Percentiles rank a stretch among this genome's conserved stretches.
These are phyloP conservation scores for Acer yangbiense DNA, from an alignment of 345 rosid genomes.

Conservation along the genomic window DNA sequence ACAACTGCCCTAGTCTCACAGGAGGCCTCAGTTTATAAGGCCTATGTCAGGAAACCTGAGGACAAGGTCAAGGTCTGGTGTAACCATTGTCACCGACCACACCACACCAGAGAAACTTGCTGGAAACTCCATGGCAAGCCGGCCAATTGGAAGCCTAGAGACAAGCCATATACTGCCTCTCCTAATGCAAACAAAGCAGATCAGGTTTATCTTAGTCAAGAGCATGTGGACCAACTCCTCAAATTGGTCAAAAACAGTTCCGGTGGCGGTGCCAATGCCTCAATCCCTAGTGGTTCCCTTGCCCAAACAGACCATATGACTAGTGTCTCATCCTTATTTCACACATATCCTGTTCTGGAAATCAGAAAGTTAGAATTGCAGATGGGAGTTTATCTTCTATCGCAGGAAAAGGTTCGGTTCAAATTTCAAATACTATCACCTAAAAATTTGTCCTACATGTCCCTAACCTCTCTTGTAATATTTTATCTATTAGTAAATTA, in stretches of 20 bases:
- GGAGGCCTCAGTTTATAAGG: too few species aligned
- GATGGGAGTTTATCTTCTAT: slow-evolving; percentile 1
- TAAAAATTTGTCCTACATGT: not conserved
- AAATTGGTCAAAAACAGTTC: not conserved
- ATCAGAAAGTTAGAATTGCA: not conserved
- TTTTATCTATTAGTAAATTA: not conserved
- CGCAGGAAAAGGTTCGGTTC: not conserved
- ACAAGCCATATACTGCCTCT: too few species aligned
- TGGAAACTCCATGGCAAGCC: not conserved
- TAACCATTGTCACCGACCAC: not conserved
- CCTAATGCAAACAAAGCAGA: too few species aligned
- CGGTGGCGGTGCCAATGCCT: too few species aligned
- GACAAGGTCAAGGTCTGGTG: too few species aligned
- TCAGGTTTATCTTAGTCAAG: too few species aligned
- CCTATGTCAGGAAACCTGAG: too few species aligned
- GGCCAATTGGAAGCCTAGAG: not conserved
- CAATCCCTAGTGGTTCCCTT: too few species aligned
- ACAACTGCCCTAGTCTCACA: too few species aligned
- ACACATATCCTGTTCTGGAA: not conserved
- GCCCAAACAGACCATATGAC: slow-evolving; percentile 1
- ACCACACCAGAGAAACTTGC: not conserved
- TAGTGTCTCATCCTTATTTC: not conserved
- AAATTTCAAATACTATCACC: not conserved
- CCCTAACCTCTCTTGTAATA: not conserved
- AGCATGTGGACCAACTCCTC: too few species aligned